Conservation (phyloP, 108 stramenopile species). For the Skeletonema marinoi region DNA sequence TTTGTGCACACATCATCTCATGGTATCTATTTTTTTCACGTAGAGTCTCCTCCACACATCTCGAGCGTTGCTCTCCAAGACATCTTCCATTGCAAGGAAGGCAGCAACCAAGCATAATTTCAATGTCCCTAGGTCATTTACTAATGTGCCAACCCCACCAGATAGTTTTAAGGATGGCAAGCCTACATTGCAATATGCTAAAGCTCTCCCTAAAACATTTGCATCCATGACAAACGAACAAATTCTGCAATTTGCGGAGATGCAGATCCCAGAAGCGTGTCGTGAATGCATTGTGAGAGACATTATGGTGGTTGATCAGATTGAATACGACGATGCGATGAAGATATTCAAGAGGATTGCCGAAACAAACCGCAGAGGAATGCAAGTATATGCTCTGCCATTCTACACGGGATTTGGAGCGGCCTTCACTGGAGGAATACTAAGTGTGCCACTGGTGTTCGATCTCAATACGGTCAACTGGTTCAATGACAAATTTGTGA, state of each 20-base stretch:
- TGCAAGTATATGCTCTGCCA: constrained; percentile 60
- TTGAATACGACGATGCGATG: constrained; percentile 55
- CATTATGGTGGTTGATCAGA: constrained; percentile 41
- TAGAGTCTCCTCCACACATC: background rate
- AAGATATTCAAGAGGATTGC: constrained; percentile 41
- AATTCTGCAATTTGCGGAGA: constrained; percentile 23
- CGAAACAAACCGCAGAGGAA: constrained; percentile 56
- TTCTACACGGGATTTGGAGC: constrained; percentile 69
- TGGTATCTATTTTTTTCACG: background rate
- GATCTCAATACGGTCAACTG: constrained; percentile 60
- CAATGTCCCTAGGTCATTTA: background rate
- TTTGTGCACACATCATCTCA: background rate
- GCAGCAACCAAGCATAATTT: background rate
- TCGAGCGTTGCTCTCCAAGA: background rate
- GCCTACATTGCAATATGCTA: constrained; percentile 37
- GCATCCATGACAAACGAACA: constrained; percentile 45
- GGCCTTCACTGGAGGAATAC: constrained; percentile 53
- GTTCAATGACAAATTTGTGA: constrained; percentile 88
- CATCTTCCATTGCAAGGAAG: background rate
- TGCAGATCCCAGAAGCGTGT: constrained; percentile 37
- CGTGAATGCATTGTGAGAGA: constrained; percentile 39
- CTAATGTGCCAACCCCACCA: background rate
- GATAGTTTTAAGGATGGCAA: constrained; percentile 34
- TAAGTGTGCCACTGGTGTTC: constrained; percentile 79
- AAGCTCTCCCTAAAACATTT: constrained; percentile 23